Base-by-base conservation (phyloP, 2,329 filamentous ascomycete species). In the Westerdykella ornata region DNA sequence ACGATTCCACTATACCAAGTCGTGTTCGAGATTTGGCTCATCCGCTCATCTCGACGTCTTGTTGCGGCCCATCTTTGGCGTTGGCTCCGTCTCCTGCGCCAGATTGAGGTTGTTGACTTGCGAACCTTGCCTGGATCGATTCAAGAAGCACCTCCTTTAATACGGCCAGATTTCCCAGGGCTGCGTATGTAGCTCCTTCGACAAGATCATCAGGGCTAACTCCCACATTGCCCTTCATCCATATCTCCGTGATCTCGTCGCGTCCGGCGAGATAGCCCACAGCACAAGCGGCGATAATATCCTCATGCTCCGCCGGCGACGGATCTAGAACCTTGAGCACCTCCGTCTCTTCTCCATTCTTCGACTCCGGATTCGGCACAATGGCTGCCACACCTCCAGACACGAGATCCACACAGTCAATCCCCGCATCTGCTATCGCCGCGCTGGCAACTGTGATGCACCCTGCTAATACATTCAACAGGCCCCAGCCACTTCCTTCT, bases 381-480 rank as follows among this genome's bases (percentile, higher is more conserved):
- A 94, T 67, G 3, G 88, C 90, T 20, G 90, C 88, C 31, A 97
- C 87, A 19, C 92, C 92, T 8, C 89, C 92, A 20, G 85, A 80
- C 14, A 96, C 83, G 22, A 90, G 77, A 68, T 96, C 92, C 36
- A 97, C 82, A 60, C 88, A 96, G 62, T 98, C 92, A 46, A 98
- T 96, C 7, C 88, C 88, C 1, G 92, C 92, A 69, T 98, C 92
- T 2, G 85, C 85, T 59, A 98, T 81, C 12, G 92, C 92, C 8
- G 90, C 90, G 41, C 88, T 89, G 8, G 90, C 88, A 41, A 94
- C 90, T 0, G 88, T 97, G 54, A 98, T 88, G 61, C 89, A 96
- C 1, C 88, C 88, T 18, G 88, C 83, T 15, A 98, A 72, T 34
- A 95, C 85, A 62, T 86, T 92, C 86, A 97, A 90, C 69, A 85